phyloP scores from a whole-genome alignment of 2,329 filamentous ascomycete genomes.

The Xylaria sp. region DNA sequence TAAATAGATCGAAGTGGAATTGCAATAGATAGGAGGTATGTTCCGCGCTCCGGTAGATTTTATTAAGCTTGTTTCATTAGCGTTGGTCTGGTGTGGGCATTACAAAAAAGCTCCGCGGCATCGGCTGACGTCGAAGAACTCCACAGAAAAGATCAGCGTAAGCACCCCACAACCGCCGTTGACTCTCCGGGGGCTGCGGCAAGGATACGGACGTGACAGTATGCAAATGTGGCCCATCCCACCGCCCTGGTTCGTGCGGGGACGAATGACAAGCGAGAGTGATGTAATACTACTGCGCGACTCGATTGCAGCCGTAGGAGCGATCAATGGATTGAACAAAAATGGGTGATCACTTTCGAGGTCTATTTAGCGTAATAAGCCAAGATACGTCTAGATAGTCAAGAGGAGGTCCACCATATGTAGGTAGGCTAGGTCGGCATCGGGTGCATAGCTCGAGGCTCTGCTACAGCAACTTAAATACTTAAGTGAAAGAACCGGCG shows the following conservation, averaged over 20 bases:
- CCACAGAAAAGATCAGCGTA: conserved; percentile 13
- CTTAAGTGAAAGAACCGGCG: background rate
- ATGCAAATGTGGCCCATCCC: background rate
- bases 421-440: background rate
- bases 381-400: background rate
- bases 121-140: conserved; percentile 1
- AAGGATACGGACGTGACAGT: conserved; percentile 8
- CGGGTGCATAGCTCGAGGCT: background rate
- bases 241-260: conserved; percentile 17
- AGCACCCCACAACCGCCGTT: conserved; percentile 20
- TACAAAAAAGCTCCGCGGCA: background rate
- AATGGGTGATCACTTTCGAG: background rate
- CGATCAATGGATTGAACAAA: background rate
- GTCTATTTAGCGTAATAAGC: background rate
- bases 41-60: background rate
- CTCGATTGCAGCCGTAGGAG: background rate
- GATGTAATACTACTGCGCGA: conserved; percentile 10
- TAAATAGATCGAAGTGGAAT: background rate
- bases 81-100: background rate
- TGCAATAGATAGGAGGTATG: background rate
- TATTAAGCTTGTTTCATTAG: background rate
- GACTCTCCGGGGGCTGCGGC: conserved; percentile 6
- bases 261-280: conserved; percentile 9
- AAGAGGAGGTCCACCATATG: no score
- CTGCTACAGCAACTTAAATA: background rate